Evolutionary conservation across 768 basidiomycete species (phyloP).

Genomic region (Phlebiopsis flavidoalba): DNA sequence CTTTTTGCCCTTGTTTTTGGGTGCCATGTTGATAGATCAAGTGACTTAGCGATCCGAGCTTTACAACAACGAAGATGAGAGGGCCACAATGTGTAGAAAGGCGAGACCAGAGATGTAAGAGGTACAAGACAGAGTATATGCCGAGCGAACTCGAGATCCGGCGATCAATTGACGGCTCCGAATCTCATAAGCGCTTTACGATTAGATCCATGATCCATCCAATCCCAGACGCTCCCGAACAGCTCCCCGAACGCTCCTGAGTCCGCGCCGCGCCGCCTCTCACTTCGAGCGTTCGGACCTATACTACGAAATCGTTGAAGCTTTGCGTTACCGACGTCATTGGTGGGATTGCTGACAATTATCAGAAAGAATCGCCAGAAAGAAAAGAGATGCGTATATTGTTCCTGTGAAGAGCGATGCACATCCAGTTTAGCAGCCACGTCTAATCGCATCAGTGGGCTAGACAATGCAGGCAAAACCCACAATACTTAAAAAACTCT

Average conservation of each 20-base stretch:
- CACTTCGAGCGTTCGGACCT: too few relatives aligned
- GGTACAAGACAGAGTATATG: neutral
- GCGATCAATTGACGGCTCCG: neutral
- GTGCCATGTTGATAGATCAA: conserved; percentile 36
- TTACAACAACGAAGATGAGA: neutral
- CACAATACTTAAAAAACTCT: conserved; percentile 92
- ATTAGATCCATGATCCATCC: too few relatives aligned
- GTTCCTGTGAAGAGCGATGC: conserved; percentile 57
- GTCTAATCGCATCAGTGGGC: conserved; percentile 53
- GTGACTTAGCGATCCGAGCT: neutral
- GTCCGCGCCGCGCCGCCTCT: too few relatives aligned
- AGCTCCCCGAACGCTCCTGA: too few relatives aligned
- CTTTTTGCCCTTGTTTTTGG: conserved; percentile 84
- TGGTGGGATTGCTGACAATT: conserved; percentile 96
- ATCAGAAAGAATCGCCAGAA: conserved; percentile 95
- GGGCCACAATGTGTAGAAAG: neutral
- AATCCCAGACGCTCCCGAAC: too few relatives aligned
- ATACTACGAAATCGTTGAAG: too few relatives aligned
- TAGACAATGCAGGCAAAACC: conserved; percentile 99
- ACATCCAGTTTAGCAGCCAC: neutral
- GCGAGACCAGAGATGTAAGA: neutral
- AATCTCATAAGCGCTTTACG: too few relatives aligned
- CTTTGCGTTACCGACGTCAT: conserved; percentile 22
- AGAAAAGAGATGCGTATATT: conserved; percentile 94
- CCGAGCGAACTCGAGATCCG: neutral